Evolutionary conservation across 208 protist genomes (phyloP).

Genomic region (Acanthamoeba castellanii): DNA sequence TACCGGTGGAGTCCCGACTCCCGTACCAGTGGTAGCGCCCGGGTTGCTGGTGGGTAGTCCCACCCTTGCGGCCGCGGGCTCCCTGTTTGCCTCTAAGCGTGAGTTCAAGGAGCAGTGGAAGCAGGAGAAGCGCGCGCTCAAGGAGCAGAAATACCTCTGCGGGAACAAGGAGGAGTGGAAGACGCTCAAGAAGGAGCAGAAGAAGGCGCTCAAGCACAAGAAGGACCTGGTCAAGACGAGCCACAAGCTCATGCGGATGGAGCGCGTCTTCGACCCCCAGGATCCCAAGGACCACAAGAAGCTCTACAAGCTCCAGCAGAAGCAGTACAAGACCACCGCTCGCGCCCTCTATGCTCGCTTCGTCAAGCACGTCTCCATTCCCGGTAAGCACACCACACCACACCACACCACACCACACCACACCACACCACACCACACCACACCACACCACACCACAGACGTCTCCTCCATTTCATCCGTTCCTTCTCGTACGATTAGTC

Average conservation of each 20-base stretch:
- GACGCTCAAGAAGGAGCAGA: slow-evolving; percentile 10
- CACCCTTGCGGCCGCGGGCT: background rate
- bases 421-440: no score
- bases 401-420: no score
- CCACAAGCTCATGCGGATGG: slow-evolving; percentile 30
- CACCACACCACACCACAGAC: no score
- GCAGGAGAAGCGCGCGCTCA: slow-evolving; percentile 11
- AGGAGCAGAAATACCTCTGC: slow-evolving; percentile 12
- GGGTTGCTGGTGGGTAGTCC: background rate
- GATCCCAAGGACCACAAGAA: slow-evolving; percentile 42
- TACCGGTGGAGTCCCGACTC: background rate
- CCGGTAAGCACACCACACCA: background rate
- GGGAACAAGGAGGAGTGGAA: slow-evolving; percentile 15
- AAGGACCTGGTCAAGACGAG: slow-evolving; percentile 24
- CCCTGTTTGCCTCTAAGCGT: background rate
- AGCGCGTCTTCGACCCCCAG: slow-evolving; percentile 29
- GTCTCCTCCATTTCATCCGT: background rate
- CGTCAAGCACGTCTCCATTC: slow-evolving; percentile 52
- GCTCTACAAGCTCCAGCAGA: slow-evolving; percentile 44
- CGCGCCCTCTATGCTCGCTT: slow-evolving; percentile 29
- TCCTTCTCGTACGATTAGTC: background rate
- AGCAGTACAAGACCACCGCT: slow-evolving; percentile 28
- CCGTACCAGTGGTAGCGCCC: background rate
- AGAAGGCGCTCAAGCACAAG: slow-evolving; percentile 11
- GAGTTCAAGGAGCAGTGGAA: slow-evolving; percentile 46